Conservation (phyloP, 306 rosid genomes). For the Mucuna pruriens region DNA sequence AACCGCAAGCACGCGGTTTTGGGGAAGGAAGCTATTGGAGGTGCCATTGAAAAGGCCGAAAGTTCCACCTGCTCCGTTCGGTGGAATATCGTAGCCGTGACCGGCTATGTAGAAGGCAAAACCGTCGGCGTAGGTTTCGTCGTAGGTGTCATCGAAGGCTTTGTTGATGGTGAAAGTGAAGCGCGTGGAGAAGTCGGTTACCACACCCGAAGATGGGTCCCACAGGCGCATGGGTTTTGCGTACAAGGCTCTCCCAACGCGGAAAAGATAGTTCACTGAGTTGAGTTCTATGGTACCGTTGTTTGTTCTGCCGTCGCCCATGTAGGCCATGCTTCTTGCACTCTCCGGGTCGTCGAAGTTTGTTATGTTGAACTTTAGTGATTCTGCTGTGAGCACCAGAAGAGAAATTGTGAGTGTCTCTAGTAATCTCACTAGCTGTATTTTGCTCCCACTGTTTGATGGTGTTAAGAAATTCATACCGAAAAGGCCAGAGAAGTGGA, state of each 20-base stretch:
- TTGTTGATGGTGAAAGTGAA: slow-evolving; percentile 30
- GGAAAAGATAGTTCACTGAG: slow-evolving; percentile 24
- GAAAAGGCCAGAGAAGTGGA: not conserved
- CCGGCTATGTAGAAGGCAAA: slow-evolving; percentile 39
- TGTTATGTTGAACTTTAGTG: slow-evolving; percentile 46
- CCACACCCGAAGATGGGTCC: not conserved
- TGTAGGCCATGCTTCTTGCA: slow-evolving; percentile 7
- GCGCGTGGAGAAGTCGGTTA: slow-evolving; percentile 35
- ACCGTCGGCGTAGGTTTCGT: slow-evolving; percentile 25
- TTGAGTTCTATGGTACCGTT: slow-evolving; percentile 34
- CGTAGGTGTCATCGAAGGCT: no score
- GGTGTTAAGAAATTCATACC: not conserved
- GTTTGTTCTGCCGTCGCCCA: slow-evolving; percentile 28
- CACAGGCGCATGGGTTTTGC: slow-evolving; percentile 30
- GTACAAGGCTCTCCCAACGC: slow-evolving; percentile 41
- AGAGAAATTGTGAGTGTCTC: not conserved
- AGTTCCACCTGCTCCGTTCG: slow-evolving; percentile 41
- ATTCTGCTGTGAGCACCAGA: not conserved
- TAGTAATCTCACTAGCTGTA: not conserved
- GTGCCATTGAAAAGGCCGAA: slow-evolving; percentile 36
- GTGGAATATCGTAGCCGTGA: slow-evolving; percentile 36
- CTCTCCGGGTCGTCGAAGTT: slow-evolving; percentile 15
- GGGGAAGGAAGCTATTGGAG: not conserved
- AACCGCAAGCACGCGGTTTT: slow-evolving; percentile 34
- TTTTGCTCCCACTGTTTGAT: not conserved